Evolutionary conservation across 1,284 basidiomycete genomes (phyloP), one percentile per base, ranked within the genome.

Genomic region (Apiotrichum siamense): DNA sequence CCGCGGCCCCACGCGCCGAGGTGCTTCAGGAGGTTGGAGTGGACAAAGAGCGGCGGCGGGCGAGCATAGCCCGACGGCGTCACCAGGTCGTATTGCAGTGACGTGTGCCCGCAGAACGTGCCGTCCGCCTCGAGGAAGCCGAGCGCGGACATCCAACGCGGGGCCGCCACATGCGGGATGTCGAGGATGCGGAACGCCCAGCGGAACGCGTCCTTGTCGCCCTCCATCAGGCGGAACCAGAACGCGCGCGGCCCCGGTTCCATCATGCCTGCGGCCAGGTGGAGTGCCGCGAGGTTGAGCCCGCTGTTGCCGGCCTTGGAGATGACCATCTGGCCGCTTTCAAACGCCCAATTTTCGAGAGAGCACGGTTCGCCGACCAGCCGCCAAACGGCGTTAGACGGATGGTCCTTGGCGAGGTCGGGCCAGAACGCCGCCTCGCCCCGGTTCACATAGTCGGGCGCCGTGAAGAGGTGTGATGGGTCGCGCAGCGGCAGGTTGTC

Each of bases 381-480:
- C n/a, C 77, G 65, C 74, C 76, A 79, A 49, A 79, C 72, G 13
- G 77, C 75, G 52, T 79, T 79, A 44, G 74, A 64, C 5, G 75
- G 69, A 47, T 76, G 72, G 51, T 78, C 77, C 52, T 76, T 77
- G 39, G 69, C 74, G 39, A 77, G 61, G 55, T 78, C 77, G 13
- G 77, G 77, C 77, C 77, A 79, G 54, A 78, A 77, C 25, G 74
- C 77, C 1, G 74, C 72, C 13, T 69, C 59, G 9, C 71, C 75
- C n/a, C 64, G 54, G 4, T 62, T 49, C 15, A 51, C 50, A 61
- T 77, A 78, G 3, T 65, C 38, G 0, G 63, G 55, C 2, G 73
- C 64, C 29, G 67, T 60, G 60, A 78, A 78, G 7, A 78, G 70
- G 51, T 72, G 65, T 3, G 65, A 55, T 2, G 76, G 75, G 33